Conservation (phyloP, 495 filamentous ascomycete genomes). For the Trichoderma parareesei region DNA sequence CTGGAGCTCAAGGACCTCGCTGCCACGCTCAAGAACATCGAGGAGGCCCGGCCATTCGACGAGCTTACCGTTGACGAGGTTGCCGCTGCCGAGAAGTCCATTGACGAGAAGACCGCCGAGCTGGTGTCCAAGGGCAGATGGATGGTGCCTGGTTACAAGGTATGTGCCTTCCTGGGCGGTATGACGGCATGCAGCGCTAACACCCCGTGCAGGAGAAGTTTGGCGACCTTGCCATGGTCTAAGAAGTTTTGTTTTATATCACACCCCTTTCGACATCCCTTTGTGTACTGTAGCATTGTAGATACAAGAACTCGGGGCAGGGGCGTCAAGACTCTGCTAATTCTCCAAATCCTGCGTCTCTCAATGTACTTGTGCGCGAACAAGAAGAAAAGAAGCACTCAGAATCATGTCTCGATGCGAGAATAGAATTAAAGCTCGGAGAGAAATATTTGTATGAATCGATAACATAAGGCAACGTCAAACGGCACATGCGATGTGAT, state of each 20-base stretch:
- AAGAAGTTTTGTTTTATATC: conserved; percentile 35
- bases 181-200: conserved; percentile 7
- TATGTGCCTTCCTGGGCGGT: conserved; percentile 30
- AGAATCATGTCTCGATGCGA: neutral
- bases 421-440: neutral
- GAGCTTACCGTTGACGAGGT: conserved; percentile 99
- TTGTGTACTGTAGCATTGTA: conserved; percentile 55
- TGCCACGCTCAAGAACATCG: conserved; percentile 93
- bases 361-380: neutral
- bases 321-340: conserved; percentile 6
- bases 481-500: neutral
- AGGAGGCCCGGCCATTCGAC: conserved; percentile 91
- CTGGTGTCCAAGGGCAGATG: conserved; percentile 96
- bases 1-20: conserved; percentile 83
- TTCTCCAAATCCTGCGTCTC: conserved; percentile 3
- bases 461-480: neutral
- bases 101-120: conserved; percentile 86
- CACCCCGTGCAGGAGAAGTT: conserved; percentile 74
- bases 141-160: conserved; percentile 97
- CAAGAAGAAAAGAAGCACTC: neutral
- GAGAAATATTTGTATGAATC: neutral
- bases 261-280: conserved; percentile 25
- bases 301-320: conserved; percentile 30
- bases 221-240: conserved; percentile 88
- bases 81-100: conserved; percentile 82